These are phyloP conservation scores for Claviceps sp. DNA, from an alignment of 2,329 filamentous ascomycete species.

Conservation along the genomic window DNA sequence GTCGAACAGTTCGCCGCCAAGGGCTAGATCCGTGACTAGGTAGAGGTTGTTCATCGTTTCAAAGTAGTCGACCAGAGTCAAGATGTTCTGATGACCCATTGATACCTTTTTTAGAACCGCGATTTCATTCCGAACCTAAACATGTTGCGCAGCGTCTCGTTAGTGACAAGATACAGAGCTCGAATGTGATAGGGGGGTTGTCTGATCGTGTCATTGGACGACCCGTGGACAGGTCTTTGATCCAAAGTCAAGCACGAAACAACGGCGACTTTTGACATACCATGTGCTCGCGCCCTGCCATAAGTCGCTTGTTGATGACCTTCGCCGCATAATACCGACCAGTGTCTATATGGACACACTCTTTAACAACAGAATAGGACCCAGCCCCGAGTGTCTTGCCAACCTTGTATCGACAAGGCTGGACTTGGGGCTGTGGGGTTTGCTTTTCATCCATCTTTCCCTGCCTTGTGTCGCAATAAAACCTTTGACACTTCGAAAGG, in stretches of 20 bases:
- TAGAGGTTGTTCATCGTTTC: conserved; percentile 99
- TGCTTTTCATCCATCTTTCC: conserved; percentile 15
- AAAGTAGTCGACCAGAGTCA: conserved; percentile 97
- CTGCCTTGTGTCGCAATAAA: not conserved
- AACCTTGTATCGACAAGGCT: conserved; percentile 96
- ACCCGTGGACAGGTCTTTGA: not conserved
- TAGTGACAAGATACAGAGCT: not conserved
- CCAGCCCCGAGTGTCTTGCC: conserved; percentile 94
- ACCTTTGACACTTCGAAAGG: not conserved
- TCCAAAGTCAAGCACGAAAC: not conserved
- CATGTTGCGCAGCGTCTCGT: not conserved
- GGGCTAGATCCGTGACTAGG: conserved; percentile 88
- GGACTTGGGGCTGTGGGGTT: conserved; percentile 48
- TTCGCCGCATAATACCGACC: conserved; percentile 97
- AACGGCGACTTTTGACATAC: conserved; percentile 32
- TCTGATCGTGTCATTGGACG: not conserved
- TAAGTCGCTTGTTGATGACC: conserved; percentile 96
- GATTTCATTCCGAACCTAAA: conserved; percentile 88
- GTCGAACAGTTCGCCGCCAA: conserved; percentile 94
- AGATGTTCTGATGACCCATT: conserved; percentile 96
- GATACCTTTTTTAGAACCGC: conserved; percentile 96
- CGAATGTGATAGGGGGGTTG: not conserved
- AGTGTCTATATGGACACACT: conserved; percentile 97
- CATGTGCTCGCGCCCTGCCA: conserved; percentile 98
- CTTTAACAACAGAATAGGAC: conserved; percentile 96